These are phyloP conservation scores for Macrophomina pseudophaseolina DNA, from an alignment of 2,329 filamentous ascomycete species.

Conservation along the genomic window DNA sequence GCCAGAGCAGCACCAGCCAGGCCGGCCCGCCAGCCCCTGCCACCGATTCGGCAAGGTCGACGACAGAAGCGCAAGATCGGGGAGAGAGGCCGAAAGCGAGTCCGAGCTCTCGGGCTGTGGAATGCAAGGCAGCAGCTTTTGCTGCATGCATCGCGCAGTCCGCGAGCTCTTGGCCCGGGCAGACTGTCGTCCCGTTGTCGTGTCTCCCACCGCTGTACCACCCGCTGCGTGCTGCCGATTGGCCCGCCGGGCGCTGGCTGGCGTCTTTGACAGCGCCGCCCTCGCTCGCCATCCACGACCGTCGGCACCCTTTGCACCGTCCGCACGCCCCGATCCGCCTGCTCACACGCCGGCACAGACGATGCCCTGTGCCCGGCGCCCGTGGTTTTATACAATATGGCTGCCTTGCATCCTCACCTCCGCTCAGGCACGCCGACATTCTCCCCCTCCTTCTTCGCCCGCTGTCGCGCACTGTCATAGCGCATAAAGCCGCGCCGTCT, in stretches of 20 bases:
- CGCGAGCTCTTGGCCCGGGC: not conserved
- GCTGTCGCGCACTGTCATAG: not conserved
- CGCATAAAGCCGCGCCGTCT: slow-evolving; percentile 3
- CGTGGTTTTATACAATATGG: slow-evolving; percentile 2
- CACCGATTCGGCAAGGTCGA: not conserved
- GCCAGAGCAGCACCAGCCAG: not conserved
- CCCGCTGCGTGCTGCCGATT: not conserved
- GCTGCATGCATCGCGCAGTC: not conserved
- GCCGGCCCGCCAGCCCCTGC: not conserved
- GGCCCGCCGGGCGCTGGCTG: not conserved
- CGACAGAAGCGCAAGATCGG: not conserved
- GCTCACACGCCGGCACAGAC: not conserved
- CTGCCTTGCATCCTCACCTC: slow-evolving; percentile 3
- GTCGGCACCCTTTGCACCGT: not conserved
- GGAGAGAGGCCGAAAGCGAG: not conserved
- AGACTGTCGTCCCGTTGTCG: not conserved
- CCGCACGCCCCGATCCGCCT: not conserved
- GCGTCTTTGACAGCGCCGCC: slow-evolving; percentile 1
- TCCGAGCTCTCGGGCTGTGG: not conserved
- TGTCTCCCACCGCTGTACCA: not conserved
- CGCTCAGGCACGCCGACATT: not conserved
- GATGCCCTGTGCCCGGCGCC: not conserved
- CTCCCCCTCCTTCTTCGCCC: not conserved
- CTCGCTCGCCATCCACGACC: not conserved
- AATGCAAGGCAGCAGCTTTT: slow-evolving; percentile 8